phyloP scores from a whole-genome alignment of 371 early-diverging fungal genomes.

The Basidiobolus meristosporus region DNA sequence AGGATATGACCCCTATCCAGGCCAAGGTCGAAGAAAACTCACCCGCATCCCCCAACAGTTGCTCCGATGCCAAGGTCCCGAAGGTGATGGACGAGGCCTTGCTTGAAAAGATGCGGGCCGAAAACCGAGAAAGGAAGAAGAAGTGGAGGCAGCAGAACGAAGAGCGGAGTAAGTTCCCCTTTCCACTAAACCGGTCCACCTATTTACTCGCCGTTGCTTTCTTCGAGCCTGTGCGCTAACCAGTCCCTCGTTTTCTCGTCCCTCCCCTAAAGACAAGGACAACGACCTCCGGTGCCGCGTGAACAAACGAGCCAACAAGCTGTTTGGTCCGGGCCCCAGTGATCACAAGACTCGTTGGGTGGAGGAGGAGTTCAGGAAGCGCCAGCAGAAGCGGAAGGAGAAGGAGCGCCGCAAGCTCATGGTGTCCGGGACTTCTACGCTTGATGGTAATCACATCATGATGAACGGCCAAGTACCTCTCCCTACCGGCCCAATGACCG shows the following conservation, averaged over 20 bases:
- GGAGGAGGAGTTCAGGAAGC: constrained; percentile 46
- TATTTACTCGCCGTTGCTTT: neutral
- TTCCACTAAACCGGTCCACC: no score
- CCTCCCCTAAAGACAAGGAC: constrained; percentile 41
- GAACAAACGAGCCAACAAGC: constrained; percentile 51
- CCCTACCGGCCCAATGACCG: no score
- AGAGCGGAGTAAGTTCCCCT: constrained; percentile 53
- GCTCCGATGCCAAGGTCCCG: no score
- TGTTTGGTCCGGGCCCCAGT: constrained; percentile 38
- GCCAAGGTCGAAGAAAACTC: no score
- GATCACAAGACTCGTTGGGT: constrained; percentile 46
- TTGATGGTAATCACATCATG: no score
- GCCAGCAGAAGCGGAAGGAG: constrained; percentile 40
- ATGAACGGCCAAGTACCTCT: no score
- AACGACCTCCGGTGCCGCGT: constrained; percentile 65
- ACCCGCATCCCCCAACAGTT: no score
- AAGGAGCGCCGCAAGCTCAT: constrained; percentile 27
- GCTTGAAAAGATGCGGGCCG: constrained; percentile 20
- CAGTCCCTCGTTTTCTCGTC: no score
- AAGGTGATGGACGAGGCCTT: no score
- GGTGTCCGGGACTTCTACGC: no score
- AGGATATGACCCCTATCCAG: no score
- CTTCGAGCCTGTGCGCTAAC: no score
- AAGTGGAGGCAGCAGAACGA: constrained; percentile 53
- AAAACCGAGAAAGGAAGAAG: constrained; percentile 55